Percentiles rank a stretch among this genome's conserved stretches.
phyloP scores from a whole-genome alignment of 2,329 filamentous ascomycete genomes.

The Xylariaceae sp. region DNA sequence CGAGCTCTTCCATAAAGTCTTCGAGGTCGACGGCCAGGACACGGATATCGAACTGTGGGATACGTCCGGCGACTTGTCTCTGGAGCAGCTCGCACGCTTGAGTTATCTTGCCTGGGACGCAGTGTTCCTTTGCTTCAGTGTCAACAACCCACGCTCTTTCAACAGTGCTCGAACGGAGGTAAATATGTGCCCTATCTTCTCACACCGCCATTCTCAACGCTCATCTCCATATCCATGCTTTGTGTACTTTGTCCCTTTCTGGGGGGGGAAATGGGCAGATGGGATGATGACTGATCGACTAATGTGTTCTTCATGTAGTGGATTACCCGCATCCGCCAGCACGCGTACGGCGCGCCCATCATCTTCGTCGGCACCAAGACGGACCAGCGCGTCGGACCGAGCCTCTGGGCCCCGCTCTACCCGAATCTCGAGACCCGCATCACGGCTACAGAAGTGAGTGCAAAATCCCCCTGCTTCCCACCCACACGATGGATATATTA shows the following conservation, averaged over 20 bases:
- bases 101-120: constrained; percentile 32
- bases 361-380: constrained; percentile 71
- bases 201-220: not conserved
- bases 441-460: constrained; percentile 24
- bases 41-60: constrained; percentile 31
- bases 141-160: constrained; percentile 29
- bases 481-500: too few relatives aligned
- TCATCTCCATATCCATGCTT: not conserved
- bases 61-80: constrained; percentile 22
- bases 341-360: constrained; percentile 60
- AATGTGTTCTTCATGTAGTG: constrained; percentile 46
- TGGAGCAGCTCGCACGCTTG: constrained; percentile 26
- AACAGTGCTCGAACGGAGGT: constrained; percentile 26
- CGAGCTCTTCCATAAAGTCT: constrained; percentile 26
- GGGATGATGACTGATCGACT: constrained; percentile 5
- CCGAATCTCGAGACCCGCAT: constrained; percentile 22
- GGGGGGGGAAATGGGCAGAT: too few relatives aligned
- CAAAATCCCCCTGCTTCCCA: too few relatives aligned
- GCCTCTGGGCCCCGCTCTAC: constrained; percentile 25
- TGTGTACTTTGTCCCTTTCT: too few relatives aligned
- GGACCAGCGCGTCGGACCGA: constrained; percentile 48
- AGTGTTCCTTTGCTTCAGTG: constrained; percentile 34
- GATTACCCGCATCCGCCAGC: constrained; percentile 63
- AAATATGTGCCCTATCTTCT: constrained; percentile 4
- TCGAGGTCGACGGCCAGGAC: constrained; percentile 19